Conservation (phyloP, 768 basidiomycete genomes). For the Podaxis sp. region DNA sequence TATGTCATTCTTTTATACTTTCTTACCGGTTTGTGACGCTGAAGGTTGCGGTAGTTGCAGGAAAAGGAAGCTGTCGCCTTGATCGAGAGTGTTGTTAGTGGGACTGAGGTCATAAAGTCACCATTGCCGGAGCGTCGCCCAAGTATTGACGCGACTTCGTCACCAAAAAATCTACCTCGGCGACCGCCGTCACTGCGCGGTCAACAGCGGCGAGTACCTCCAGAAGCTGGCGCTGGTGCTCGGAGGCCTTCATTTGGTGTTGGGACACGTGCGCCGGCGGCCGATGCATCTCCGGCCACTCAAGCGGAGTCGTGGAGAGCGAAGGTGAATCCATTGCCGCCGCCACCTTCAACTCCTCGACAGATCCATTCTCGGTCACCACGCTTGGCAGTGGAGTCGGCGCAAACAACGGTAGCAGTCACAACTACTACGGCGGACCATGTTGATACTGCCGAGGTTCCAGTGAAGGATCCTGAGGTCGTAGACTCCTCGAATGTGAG, state of each 20-base stretch:
- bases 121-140: constrained; percentile 1
- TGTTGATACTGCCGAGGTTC: constrained; percentile 42
- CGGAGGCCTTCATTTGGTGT: constrained; percentile 15
- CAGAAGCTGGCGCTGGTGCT: constrained; percentile 22
- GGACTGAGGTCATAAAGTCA: constrained; percentile 10
- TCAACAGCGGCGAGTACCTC: constrained; percentile 22
- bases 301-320: constrained; percentile 69
- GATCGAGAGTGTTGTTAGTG: constrained; percentile 47
- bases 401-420: background rate
- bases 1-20: background rate
- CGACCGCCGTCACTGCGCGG: constrained; percentile 34
- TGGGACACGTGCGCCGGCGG: constrained; percentile 2
- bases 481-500: constrained; percentile 79
- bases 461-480: constrained; percentile 70
- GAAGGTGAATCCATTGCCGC: constrained; percentile 36
- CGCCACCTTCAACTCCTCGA: constrained; percentile 30
- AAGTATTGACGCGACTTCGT: constrained; percentile 8
- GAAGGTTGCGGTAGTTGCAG: constrained; percentile 19
- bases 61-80: constrained; percentile 40
- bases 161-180: constrained; percentile 22
- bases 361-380: constrained; percentile 29
- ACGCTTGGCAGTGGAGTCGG: background rate
- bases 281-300: constrained; percentile 28
- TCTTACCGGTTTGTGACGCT: background rate
- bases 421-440: constrained; percentile 36